Evolutionary conservation across 208 protist species (phyloP), one percentile per base, ranked within the genome.

Genomic region (Acanthamoeba healyi): DNA sequence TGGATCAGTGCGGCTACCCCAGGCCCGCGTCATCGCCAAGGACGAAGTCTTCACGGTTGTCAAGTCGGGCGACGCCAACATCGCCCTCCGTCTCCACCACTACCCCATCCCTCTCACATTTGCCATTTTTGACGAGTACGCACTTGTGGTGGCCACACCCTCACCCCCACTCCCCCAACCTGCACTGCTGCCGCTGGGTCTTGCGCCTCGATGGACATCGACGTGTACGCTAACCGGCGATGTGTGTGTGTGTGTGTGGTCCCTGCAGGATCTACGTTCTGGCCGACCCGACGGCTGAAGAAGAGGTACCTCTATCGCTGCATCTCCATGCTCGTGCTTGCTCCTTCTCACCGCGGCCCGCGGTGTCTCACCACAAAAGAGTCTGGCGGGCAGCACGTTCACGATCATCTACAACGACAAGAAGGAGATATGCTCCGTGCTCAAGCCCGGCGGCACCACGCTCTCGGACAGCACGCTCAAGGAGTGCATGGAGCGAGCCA

Each of bases 91-190:
- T 24, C 44, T 84, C 46, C 74, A n/a, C 32, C 38, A 84, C 74
- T 84, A 36, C 46, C 74, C 74, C 15, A 56, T 84, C 32, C 32
- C 74, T 5, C 46, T 84, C n/a, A 84, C 38, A 19, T 84, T 84
- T 54, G 74, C 42, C 22, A 84, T 56, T n/a, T 84, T 84, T 14
- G 74, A 84, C n/a, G 46, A 56, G 74, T 84, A 84, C 40, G n/a
- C 7, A 12, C 10, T 24, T 65, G n/a, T n/a, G n/a, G n/a, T n/a
- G n/a, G n/a, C n/a, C n/a, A n/a, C n/a, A n/a, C n/a, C n/a, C 58
- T 24, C 19, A 12, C 19, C n/a, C 58, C 22, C n/a, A n/a, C n/a
- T 65, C n/a, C 12, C 6, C 5, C n/a, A n/a, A 65, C 2, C 58
- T 32, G 17, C 58, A 7, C 46, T 22, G 15, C 46, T 51, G 12